Evolutionary conservation across 176 grass and related monocot species (phyloP), one percentile per base, ranked within the genome.

Genomic region (Phoenix dactylifera): DNA sequence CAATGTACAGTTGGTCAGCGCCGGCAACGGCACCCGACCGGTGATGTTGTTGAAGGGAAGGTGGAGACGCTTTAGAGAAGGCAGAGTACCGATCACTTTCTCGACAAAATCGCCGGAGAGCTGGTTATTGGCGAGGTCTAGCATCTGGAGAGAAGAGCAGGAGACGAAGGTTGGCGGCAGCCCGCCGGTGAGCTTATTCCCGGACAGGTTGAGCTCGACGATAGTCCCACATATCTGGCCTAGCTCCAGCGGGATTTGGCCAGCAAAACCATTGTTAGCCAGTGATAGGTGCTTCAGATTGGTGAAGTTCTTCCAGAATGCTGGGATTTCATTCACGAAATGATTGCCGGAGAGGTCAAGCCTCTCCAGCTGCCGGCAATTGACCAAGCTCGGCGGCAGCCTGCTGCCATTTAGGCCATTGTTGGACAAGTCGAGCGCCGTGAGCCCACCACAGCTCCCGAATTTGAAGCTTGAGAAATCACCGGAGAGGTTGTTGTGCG

Each of bases 11-110:
- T 72, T 86, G 16, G 75, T 62, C 29, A 98, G 73, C 7, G 55
- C 63, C 0, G 73, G 50, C 69, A 98, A 71, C 2, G 87, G 84
- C 28, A 89, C 85, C 23, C 23, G 12, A 6, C 87, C 81, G 0
- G 75, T 76, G 74, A 98, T 77, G 63, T 98, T 98, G 73, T 98
- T 98, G 84, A 92, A 98, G 0, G 93, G 51, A 3, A 98, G 67
- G 54, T 73, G 75, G 24, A 98, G 82, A 73, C 44, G 57, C 14
- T 82, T 57, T 20, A 98, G 74, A 2, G 87, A 80, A 20, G 81
- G 57, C 60, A 97, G 75, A 63, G 81, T 92, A 59, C 84, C 78
- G 64, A 88, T 23, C 22, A 88, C 81, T n/a, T 28, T 65, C 26
- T 49, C 39, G 39, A 86, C 65, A 9, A 97, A 97, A 80, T 78